Evolutionary conservation across 2,329 filamentous ascomycete genomes (phyloP), one percentile per base, ranked within the genome.

Genomic region (Aspergillaceae sp.): DNA sequence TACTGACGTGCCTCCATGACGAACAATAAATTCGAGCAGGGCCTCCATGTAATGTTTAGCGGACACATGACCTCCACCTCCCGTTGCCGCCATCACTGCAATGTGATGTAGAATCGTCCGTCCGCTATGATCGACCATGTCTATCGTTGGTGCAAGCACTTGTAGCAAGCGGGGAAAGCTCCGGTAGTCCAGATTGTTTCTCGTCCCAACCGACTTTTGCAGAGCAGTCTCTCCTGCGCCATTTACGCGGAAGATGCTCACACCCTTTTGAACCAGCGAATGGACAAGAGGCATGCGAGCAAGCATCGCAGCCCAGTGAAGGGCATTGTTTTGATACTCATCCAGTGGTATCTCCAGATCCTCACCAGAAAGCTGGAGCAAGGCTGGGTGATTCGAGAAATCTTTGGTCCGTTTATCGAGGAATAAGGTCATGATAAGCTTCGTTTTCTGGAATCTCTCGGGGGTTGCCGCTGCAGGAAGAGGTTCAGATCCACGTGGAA

Each of bases 21-120:
- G 83, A 2, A 97, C 90, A 8, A 97, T 86, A 73, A 94, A 97
- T 62, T 96, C 91, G 0, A 98, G 75, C 7, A 98, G 75, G 29
- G 88, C 91, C 68, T 98, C 92, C 2, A 98, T 79, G 59, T 98
- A 98, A 64, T 97, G 96, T 54, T 91, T 87, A 63, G 89, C 94
- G 9, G 67, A 67, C 26, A 92, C 91, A 37, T 87, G 83, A 48
- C 87, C 90, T 42, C 92, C 82, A 5, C 91, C 91, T 63, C 95
- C 95, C 58, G 97, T 92, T 5, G 90, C 92, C 51, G 90, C 96
- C 10, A 92, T 94, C 32, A 97, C 82, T 4, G 92, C 90, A 57
- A 98, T 97, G 61, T 98, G 92, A 61, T 98, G 92, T 27, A 98
- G 73, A 9, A 97, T 89, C 0, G 91, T 97, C 34, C 92, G 79